Evolutionary conservation across 148 eudicot genomes (phyloP).

Genomic region (Cornus kousa): DNA sequence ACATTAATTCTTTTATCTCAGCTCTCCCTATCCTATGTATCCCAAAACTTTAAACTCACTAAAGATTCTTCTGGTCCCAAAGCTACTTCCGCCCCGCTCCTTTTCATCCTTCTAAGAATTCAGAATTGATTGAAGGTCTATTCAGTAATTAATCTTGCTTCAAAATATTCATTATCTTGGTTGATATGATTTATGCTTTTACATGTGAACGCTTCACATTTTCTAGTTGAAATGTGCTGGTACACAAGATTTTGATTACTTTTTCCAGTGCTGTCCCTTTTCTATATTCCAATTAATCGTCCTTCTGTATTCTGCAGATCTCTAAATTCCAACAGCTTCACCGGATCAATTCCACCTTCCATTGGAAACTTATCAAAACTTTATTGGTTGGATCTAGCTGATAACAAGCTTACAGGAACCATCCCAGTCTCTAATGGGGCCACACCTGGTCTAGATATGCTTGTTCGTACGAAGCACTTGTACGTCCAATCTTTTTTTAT

Average conservation of each 20-base stretch:
- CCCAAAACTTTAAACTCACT: background rate
- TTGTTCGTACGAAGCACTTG: constrained; percentile 65
- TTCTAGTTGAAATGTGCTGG: background rate
- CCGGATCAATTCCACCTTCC: constrained; percentile 49
- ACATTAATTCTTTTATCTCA: background rate
- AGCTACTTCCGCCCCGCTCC: background rate
- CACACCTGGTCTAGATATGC: constrained; percentile 63
- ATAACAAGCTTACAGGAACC: constrained; percentile 54
- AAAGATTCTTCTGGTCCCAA: background rate
- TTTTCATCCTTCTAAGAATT: background rate
- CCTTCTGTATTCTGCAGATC: constrained; percentile 20
- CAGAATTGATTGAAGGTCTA: background rate
- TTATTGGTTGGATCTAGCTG: constrained; percentile 73
- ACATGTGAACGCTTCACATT: background rate
- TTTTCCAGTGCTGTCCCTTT: background rate
- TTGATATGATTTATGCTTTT: background rate
- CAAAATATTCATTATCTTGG: background rate
- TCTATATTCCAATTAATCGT: background rate
- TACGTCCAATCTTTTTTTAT: constrained; percentile 26
- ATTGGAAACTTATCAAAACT: constrained; percentile 57
- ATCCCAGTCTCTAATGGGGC: constrained; percentile 59
- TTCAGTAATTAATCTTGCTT: background rate
- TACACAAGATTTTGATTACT: background rate
- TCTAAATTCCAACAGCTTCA: constrained; percentile 39
- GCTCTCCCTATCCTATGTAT: background rate